Base-by-base conservation (phyloP, 768 basidiomycete species). In the Agaricus blazei region DNA sequence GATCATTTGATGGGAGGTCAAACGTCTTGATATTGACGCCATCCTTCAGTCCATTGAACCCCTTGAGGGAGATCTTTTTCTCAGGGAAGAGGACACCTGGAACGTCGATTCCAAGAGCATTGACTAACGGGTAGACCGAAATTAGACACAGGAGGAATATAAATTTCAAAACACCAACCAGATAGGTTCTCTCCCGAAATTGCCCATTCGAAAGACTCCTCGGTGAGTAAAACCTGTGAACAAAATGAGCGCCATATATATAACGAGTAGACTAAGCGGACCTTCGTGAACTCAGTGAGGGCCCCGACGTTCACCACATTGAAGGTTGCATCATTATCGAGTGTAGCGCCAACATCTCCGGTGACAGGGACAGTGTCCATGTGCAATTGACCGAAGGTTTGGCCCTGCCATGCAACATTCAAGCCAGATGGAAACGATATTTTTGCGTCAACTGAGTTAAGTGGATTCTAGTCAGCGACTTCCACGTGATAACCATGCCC, bases 1-100 rank as follows among this genome's bases (percentile, higher is more conserved):
- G 85, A 60, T 89, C 87, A 62, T 90, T 76, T 9, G 75, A 72
- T 0, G 88, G 87, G 26, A 90, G 67, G 67, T 89, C 85, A 60
- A 90, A 90, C 2, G 80, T 77, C 26, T 83, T 68, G 57, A 90
- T 85, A 26, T 66, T 68, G 19, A 90, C 85, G 11, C 82, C 83
- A 41, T 73, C 74, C 55, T 83, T 75, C 37, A 90, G 68, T 24
- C 82, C 81, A 64, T 88, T 84, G 71, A 90, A 84, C 11, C 87
- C 88, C 59, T 84, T 84, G 40, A 90, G 68, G 4, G 80, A 78
- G 9, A 90, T 81, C 6, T 66, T 70, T 70, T 87, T 86, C 40
- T 75, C 69, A 3, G 79, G 63, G 42, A 87, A 74, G 3, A 70
- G 67, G 54, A 90, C 80, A 1, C 77, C 80, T 31, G 80, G 59